Evolutionary conservation across 176 grass and related monocot genomes (phyloP), one percentile per base, ranked within the genome.

Genomic region (Rhynchospora tenuis): DNA sequence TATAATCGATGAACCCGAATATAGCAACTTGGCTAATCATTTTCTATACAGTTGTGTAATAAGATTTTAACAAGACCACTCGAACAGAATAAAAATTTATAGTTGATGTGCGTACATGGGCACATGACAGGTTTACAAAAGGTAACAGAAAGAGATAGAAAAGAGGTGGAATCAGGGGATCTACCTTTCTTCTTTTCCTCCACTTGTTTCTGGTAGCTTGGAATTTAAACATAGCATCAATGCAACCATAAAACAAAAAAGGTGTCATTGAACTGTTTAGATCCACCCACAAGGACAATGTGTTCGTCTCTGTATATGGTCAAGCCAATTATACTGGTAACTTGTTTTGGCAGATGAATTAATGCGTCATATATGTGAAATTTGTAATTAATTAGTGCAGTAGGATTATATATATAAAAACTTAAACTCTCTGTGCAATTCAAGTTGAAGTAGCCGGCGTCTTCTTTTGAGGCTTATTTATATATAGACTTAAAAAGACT

Each of bases 81-180:
- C 10, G 28, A 81, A 46, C 17, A 81, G 78, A 81, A 81, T 81
- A 81, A 81, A 81, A 81, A 31, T 17, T 44, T 51, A 64, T 46
- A n/a, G 28, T 80, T n/a, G 77, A 59, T 80, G 78, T 44, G 56
- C 10, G 44, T 64, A 64, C 23, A 81, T 63, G 58, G 44, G 28
- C 42, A 81, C 78, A 81, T 63, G 60, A 81, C 79, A 81, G n/a
- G 61, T 82, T 66, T 52, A 82, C 13, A 67, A 82, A 67, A 82
- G 61, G 48, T 61, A 64, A 50, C 45, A 82, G 80, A 67, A 67
- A 82, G 62, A 42, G 61, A 82, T 66, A 82, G 52, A 82, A 82
- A 82, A 82, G 80, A 50, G 26, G 42, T 82, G 60, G 80, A 82
- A 82, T 82, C 46, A 50, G 43, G 61, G 61, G 80, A 66, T 82